Evolutionary conservation across 148 eudicot genomes (phyloP).

Genomic region (Cornus suecica): DNA sequence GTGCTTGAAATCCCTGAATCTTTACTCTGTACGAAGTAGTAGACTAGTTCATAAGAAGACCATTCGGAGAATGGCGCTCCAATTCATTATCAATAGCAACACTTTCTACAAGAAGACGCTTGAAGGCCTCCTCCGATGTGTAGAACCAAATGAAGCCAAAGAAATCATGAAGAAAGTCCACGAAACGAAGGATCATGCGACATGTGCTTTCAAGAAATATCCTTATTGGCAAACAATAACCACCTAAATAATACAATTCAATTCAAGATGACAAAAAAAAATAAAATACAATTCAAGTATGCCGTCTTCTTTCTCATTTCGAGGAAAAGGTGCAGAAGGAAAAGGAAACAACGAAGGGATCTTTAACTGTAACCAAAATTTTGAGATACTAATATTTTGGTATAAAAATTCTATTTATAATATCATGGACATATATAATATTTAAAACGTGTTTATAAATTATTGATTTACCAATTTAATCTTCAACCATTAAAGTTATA

Average conservation of each 20-base stretch:
- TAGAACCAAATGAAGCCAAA: neutral
- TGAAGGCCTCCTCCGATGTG: neutral
- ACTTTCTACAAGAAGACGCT: neutral
- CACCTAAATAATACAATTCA: constrained; percentile 12
- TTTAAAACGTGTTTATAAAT: too few relatives aligned
- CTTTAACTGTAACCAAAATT: too few relatives aligned
- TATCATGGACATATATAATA: too few relatives aligned
- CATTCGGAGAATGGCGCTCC: neutral
- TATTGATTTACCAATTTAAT: too few relatives aligned
- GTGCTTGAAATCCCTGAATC: too few relatives aligned
- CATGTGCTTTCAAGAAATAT: too few relatives aligned
- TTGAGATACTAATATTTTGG: too few relatives aligned
- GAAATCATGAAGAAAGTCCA: neutral
- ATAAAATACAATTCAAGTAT: neutral
- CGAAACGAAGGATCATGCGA: too few relatives aligned
- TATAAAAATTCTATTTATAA: too few relatives aligned
- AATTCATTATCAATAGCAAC: neutral
- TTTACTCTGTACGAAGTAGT: too few relatives aligned
- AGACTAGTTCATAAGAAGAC: neutral
- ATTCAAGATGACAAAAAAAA: too few relatives aligned
- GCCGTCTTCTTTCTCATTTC: constrained; percentile 4
- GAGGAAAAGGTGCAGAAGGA: neutral
- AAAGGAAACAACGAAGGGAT: neutral
- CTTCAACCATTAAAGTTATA: too few relatives aligned
- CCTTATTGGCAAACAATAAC: constrained; percentile 5